A percentile compares a stretch with the other conserved stretches of the same genome.
phyloP scores from a whole-genome alignment of 75 land plant genomes.

The Cunninghamia lanceolata region DNA sequence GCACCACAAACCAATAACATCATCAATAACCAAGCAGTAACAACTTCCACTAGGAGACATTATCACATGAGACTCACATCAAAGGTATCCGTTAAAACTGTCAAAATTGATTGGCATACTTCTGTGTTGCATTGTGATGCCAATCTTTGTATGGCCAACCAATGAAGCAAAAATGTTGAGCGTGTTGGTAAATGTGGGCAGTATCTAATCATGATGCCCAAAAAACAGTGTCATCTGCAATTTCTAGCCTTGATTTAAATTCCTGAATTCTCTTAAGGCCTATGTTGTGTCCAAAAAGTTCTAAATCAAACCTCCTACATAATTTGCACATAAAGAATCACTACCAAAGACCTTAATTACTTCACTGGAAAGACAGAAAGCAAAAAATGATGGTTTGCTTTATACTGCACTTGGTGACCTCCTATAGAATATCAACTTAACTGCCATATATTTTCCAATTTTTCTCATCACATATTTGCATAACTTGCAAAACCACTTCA shows the following conservation, averaged over 20 bases:
- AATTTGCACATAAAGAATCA: conserved; percentile 74
- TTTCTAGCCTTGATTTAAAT: conserved; percentile 72
- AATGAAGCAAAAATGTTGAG: conserved; percentile 59
- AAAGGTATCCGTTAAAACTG: conserved; percentile 70
- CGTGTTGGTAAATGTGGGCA: conserved; percentile 74
- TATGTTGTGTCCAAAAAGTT: conserved; percentile 67
- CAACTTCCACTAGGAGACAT: conserved; percentile 40
- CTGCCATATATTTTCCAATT: conserved; percentile 64
- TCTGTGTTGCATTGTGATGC: conserved; percentile 89
- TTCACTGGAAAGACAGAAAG: conserved; percentile 93
- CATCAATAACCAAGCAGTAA: conserved; percentile 51
- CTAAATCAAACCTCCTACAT: conserved; percentile 58
- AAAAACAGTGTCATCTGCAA: conserved; percentile 89
- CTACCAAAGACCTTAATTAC: conserved; percentile 84
- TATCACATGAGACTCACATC: conserved; percentile 67
- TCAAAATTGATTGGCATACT: conserved; percentile 87
- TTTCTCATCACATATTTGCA: conserved; percentile 97
- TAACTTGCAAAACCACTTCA: conserved; percentile 86
- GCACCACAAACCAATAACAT: conserved; percentile 66
- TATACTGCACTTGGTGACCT: conserved; percentile 75
- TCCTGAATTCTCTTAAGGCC: conserved; percentile 44
- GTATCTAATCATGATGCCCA: conserved; percentile 87
- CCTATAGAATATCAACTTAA: conserved; percentile 71
- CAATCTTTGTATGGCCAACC: conserved; percentile 75
- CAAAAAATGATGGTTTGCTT: conserved; percentile 80